These are phyloP conservation scores for Fremontodendron californicum DNA, from an alignment of 345 rosid genomes.

Conservation along the genomic window DNA sequence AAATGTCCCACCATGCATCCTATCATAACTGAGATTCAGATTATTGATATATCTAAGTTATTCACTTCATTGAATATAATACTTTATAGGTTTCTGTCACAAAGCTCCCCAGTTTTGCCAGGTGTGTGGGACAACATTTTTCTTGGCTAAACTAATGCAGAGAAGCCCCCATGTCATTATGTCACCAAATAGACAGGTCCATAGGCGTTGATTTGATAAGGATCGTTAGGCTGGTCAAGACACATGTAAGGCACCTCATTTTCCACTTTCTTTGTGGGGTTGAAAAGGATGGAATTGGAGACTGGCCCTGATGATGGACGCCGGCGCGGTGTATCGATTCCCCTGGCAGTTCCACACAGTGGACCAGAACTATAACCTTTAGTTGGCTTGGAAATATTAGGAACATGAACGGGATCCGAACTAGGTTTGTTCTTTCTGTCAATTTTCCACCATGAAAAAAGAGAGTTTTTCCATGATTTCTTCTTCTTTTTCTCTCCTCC, in stretches of 20 bases:
- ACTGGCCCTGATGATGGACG: constrained; percentile 44
- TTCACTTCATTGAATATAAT: background rate
- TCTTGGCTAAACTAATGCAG: constrained; percentile 8
- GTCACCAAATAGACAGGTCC: constrained; percentile 59
- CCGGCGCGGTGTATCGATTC: constrained; percentile 12
- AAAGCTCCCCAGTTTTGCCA: background rate
- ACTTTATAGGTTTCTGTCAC: background rate
- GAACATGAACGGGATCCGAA: constrained; percentile 18
- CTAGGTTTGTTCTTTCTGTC: constrained; percentile 33
- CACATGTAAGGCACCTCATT: constrained; percentile 37
- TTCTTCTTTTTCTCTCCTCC: constrained; percentile 37
- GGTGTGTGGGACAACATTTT: background rate
- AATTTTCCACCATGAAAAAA: constrained; percentile 51
- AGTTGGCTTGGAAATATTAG: constrained; percentile 22
- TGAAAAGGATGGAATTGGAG: constrained; percentile 32
- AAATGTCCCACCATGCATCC: constrained; percentile 1
- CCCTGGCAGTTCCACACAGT: constrained; percentile 20
- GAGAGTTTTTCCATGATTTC: constrained; percentile 46
- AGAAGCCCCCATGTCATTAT: constrained; percentile 16
- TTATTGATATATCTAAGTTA: background rate
- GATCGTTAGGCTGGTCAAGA: constrained; percentile 31
- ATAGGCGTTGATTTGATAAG: constrained; percentile 31
- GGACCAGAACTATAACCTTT: constrained; percentile 48
- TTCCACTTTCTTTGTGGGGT: constrained; percentile 25
- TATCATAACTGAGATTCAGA: background rate